Evolutionary conservation across 202 grass and related monocot genomes (phyloP), one percentile per base, ranked within the genome.

Genomic region (Panicum virgatum): DNA sequence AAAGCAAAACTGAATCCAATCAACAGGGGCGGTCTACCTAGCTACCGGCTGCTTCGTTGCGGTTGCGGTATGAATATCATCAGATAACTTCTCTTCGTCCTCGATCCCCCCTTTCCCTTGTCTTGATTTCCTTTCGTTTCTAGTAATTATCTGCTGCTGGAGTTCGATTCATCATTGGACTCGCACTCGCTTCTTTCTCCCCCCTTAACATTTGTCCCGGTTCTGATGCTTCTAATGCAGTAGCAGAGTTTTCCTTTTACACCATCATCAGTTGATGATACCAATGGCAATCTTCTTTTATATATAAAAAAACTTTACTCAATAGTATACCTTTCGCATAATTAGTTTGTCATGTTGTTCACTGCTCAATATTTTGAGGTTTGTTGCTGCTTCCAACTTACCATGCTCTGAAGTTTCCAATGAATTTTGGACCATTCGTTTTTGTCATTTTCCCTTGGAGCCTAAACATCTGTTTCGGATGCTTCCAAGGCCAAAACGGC

Each of bases 391-490:
- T 8, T 32, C 6, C 25, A 30, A 29, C 30, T 63, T 36, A 37
- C 16, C 39, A 16, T 25, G 22, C 40, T 51, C 44, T n/a, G 8
- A 48, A 20, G 20, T 51, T 26, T 11, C 23, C 37, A 72, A 51
- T 34, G 23, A 15, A 32, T 30, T 20, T 36, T 65, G 30, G 32
- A 34, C 22, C 12, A 12, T 8, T 14, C 13, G 2, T 14, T 48
- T 50, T 18, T 7, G 14, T 27, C 45, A 29, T 32, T 38, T 10
- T 40, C 19, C n/a, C 73, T 71, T 62, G 53, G 65, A 62, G 40
- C 27, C 54, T 50, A 32, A 40, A 16, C 52, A 62, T 61, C 73
- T 84, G 51, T 77, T 69, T 77, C 59, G 52, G 73, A 77, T 61
- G 30, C 64, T 77, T 77, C 51, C 62, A 69, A 70, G 13, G 74